Evolutionary conservation across 805 yeast species (phyloP).

Genomic region (Myxozyma sirexii): DNA sequence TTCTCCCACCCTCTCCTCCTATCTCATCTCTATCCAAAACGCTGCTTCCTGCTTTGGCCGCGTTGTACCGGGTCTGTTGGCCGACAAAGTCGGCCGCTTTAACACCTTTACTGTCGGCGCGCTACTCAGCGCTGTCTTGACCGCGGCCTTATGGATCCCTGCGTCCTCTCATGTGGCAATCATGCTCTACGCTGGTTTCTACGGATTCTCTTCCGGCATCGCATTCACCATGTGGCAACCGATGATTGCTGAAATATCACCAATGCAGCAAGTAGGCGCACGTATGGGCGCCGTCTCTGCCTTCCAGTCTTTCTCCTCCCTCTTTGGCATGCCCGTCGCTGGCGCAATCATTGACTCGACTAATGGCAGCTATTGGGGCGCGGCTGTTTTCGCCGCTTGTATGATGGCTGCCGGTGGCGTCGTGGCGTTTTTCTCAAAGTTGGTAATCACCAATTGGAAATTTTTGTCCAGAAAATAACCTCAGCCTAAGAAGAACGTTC

Average conservation of each 20-base stretch:
- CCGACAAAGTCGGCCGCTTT: slow-evolving; percentile 53
- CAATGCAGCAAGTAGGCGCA: slow-evolving; percentile 39
- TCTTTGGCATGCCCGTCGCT: slow-evolving; percentile 41
- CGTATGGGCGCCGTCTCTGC: slow-evolving; percentile 65
- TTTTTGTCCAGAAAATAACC: slow-evolving; percentile 23
- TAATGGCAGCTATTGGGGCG: slow-evolving; percentile 33
- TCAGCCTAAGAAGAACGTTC: not conserved
- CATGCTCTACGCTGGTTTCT: slow-evolving; percentile 38
- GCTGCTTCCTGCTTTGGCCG: slow-evolving; percentile 53
- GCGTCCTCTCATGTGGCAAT: slow-evolving; percentile 41
- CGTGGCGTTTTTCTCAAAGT: slow-evolving; percentile 2
- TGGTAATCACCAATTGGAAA: slow-evolving; percentile 7
- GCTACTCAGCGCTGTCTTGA: slow-evolving; percentile 37
- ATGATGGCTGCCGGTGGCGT: slow-evolving; percentile 24
- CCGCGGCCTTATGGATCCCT: slow-evolving; percentile 44
- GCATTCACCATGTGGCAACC: slow-evolving; percentile 43
- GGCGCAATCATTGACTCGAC: slow-evolving; percentile 36
- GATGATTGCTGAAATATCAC: slow-evolving; percentile 39
- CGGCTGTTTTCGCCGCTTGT: slow-evolving; percentile 34
- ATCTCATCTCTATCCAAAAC: slow-evolving; percentile 42
- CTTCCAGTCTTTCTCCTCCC: slow-evolving; percentile 54
- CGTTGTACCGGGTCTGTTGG: slow-evolving; percentile 51
- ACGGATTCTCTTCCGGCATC: slow-evolving; percentile 43
- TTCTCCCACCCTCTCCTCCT: slow-evolving; percentile 30
- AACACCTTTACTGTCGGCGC: slow-evolving; percentile 45